Evolutionary conservation across 2,329 filamentous ascomycete genomes (phyloP), one percentile per base, ranked within the genome.

Genomic region (Tolypocladium paradoxum): DNA sequence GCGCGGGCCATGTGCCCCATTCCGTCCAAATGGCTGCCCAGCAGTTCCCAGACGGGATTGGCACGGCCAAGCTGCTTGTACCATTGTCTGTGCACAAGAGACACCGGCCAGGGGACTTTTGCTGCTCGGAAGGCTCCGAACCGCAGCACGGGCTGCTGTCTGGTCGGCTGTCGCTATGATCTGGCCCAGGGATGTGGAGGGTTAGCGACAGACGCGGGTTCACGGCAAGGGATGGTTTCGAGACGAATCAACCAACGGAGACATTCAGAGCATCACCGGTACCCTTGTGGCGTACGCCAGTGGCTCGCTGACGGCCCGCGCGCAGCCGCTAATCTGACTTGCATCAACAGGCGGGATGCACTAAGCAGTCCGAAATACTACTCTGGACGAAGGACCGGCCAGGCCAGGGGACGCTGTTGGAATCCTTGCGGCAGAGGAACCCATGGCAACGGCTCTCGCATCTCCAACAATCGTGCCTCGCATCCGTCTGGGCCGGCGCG

Each of bases 281-380:
- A 18, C 43, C 43, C 3, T 20, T 40, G 49, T 40, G 35, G 24
- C 49, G 22, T n/a, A 18, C 33, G 35, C 35, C 49, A 43, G n/a
- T 40, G 36, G 36, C 36, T 33, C 37, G 35, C 35, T n/a, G 33
- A 50, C 27, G 20, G 24, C 36, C 36, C 27, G n/a, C n/a, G n/a
- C n/a, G n/a, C n/a, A n/a, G n/a, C n/a, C n/a, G n/a, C n/a, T n/a
- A n/a, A n/a, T n/a, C 57, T 59, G 49, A 58, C 57, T 53, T 56
- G 57, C 57, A 52, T 52, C 52, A 35, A 14, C 51, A n/a, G 38
- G 29, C 49, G 18, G 27, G 24, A 40, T 50, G 48, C 48, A 35
- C 53, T n/a, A n/a, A n/a, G n/a, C n/a, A n/a, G n/a, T n/a, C n/a
- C n/a, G n/a, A n/a, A n/a, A n/a, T n/a, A n/a, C n/a, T 49, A 49